Evolutionary conservation across 176 grass and related monocot genomes (phyloP), one percentile per base, ranked within the genome.

Genomic region (Carex littledalei): DNA sequence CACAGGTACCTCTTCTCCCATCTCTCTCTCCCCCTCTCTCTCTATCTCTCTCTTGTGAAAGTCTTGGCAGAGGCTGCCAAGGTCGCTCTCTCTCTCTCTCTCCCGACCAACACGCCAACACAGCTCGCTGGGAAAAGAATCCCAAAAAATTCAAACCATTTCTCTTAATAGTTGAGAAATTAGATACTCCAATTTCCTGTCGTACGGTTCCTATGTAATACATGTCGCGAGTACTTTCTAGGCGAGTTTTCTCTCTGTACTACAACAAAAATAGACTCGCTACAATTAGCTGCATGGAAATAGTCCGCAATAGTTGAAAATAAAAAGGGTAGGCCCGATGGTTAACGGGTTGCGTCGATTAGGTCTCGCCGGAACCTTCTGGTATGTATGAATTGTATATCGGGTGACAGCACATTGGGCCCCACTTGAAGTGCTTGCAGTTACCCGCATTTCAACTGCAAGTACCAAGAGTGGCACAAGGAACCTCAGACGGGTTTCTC

Each of bases 1-100:
- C 63, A 83, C 63, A 24, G 61, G 6, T 49, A 83, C 43, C 61
- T 83, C 81, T 67, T 83, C 81, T 26, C 63, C 81, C 81, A 83
- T 83, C 81, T 67, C 61, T 82, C 35, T 55, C 50, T 79, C 11
- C 61, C 76, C 34, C 76, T 80, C 17, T 22, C 5, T 81, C 17
- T 39, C 18, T 15, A 4, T 63, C 12, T 41, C 16, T 45, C 8
- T 8, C 8, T 8, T 50, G 11, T 50, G 8, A 49, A 50, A 50
- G 47, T 12, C 10, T 50, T 50, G 10, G 47, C 47, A 50, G 47
- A 50, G 47, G 47, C 47, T 50, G 47, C 2, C 47, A 50, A 50
- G 47, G 47, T 47, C 15, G 13, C 12, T 39, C 17, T 72, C 18
- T 41, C 4, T 63, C 59, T 14, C 22, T 63, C 37, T 43, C 10